Conservation (phyloP, 306 rosid species). For the Clitoria ternatea region DNA sequence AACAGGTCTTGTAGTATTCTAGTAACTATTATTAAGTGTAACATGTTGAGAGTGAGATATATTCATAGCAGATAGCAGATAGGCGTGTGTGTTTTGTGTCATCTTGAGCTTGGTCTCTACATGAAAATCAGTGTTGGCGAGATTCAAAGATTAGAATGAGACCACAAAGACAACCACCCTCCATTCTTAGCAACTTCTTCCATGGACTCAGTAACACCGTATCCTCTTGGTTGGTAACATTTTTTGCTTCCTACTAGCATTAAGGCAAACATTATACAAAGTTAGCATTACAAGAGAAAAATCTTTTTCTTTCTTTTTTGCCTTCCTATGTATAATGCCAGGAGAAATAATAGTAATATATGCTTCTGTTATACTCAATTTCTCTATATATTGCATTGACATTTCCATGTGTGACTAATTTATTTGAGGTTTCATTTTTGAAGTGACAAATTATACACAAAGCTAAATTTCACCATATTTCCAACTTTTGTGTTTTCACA, state of each 20-base stretch:
- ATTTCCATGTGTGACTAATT: not conserved
- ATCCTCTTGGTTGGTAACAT: constrained; percentile 43
- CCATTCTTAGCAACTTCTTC: constrained; percentile 21
- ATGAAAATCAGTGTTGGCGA: not conserved
- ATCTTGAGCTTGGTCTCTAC: not conserved
- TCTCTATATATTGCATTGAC: not conserved
- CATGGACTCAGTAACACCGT: constrained; percentile 24
- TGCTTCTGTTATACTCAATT: not conserved
- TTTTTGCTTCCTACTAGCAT: not conserved
- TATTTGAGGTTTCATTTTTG: not conserved
- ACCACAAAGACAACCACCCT: constrained; percentile 7
- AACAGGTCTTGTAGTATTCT: too few species aligned
- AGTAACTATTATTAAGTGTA: too few species aligned
- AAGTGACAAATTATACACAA: too few species aligned
- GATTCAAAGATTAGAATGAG: constrained; percentile 28
- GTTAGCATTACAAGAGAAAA: not conserved
- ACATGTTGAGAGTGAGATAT: too few species aligned
- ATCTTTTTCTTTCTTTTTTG: not conserved
- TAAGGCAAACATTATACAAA: not conserved
- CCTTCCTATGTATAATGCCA: not conserved
- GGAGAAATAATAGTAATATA: not conserved
- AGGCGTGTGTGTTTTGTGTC: too few species aligned
- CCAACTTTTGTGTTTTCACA: constrained; percentile 2
- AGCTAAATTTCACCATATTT: not conserved
- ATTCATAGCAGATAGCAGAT: too few species aligned